These are phyloP conservation scores for Daldinia eschscholtzii DNA, from an alignment of 2,329 filamentous ascomycete species.

Conservation along the genomic window DNA sequence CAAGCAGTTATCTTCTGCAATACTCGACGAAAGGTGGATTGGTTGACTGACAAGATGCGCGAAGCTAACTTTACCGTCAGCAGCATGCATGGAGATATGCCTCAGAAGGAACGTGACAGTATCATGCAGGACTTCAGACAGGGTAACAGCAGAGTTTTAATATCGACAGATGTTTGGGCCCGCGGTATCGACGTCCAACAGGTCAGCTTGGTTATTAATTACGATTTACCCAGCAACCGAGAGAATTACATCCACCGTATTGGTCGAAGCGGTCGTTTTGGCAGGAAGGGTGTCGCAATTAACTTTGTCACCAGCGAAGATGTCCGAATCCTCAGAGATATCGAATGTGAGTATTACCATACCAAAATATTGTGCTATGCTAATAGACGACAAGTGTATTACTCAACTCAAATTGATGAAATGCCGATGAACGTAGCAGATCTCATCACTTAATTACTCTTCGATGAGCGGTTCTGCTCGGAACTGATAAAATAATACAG, in stretches of 20 bases:
- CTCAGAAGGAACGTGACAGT: constrained; percentile 95
- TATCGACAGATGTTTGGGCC: constrained; percentile 98
- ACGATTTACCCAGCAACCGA: constrained; percentile 96
- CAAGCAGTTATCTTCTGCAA: constrained; percentile 99
- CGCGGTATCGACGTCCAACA: constrained; percentile 99
- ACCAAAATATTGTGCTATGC: background rate
- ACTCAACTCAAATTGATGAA: constrained; percentile 96
- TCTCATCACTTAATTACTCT: constrained; percentile 62
- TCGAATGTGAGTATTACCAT: constrained; percentile 76
- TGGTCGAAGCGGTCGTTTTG: constrained; percentile 93
- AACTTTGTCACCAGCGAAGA: constrained; percentile 99
- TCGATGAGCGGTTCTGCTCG: background rate
- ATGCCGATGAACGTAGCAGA: constrained; percentile 96
- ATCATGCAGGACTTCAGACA: constrained; percentile 99
- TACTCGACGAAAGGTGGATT: constrained; percentile 98
- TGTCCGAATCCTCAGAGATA: constrained; percentile 95
- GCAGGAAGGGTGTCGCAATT: constrained; percentile 98
- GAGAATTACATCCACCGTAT: constrained; percentile 99
- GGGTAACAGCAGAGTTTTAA: constrained; percentile 94
- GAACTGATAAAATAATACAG: constrained; percentile 21
- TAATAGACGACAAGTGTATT: constrained; percentile 74
- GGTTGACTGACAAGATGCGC: constrained; percentile 99
- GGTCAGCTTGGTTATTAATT: constrained; percentile 98
- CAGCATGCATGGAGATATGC: constrained; percentile 99
- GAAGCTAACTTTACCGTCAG: constrained; percentile 99